Conservation (phyloP, 306 rosid genomes). For the Prosopis cineraria region DNA sequence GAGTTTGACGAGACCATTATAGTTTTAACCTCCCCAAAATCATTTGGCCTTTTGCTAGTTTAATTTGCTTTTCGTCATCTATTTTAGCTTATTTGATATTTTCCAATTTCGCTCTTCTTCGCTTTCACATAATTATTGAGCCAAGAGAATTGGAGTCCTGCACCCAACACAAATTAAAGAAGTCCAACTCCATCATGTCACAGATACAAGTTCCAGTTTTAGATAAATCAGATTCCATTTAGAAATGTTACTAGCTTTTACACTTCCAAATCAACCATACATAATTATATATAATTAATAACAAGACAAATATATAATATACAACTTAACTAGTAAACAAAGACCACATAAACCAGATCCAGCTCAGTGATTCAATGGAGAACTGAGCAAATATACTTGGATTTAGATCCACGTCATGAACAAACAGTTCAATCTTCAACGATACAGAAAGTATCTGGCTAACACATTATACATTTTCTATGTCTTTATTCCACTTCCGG, state of each 20-base stretch:
- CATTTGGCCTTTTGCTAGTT: not conserved
- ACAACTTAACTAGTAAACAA: not conserved
- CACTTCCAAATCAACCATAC: not conserved
- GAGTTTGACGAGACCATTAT: not conserved
- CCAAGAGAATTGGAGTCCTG: not conserved
- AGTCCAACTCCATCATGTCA: not conserved
- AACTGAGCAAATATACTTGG: not conserved
- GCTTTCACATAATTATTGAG: not conserved
- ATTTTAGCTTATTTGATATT: not conserved
- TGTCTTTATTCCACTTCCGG: not conserved
- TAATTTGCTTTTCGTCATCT: not conserved
- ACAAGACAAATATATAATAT: not conserved
- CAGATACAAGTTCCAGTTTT: too few relatives aligned
- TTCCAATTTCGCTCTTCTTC: not conserved
- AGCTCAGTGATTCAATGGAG: not conserved
- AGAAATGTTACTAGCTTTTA: not conserved
- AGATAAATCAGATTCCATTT: not conserved
- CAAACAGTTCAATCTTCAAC: not conserved
- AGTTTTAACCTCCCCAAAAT: not conserved
- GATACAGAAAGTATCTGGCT: too few relatives aligned
- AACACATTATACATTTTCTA: not conserved
- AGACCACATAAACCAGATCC: not conserved
- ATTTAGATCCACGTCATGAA: not conserved
- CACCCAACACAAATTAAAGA: not conserved
- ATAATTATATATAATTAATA: not conserved